Evolutionary conservation across 1,284 basidiomycete species (phyloP).

Genomic region (Rhodotorula sp.): DNA sequence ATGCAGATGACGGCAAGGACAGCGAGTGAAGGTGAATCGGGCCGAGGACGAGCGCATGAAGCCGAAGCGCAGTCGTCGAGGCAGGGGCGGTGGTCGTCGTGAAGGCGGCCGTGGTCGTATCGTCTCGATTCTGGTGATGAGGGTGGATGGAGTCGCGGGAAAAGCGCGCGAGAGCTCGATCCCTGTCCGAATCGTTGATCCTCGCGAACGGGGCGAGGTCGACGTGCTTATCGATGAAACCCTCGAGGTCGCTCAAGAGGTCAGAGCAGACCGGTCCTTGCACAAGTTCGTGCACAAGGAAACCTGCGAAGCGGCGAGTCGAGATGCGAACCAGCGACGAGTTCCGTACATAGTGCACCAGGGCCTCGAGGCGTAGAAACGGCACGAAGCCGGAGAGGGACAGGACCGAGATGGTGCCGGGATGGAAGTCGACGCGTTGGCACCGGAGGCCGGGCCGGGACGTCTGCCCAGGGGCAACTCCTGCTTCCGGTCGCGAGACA

Average conservation of each 20-base stretch:
- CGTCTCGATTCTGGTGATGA: background rate
- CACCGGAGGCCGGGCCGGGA: slow-evolving; percentile 6
- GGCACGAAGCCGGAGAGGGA: slow-evolving; percentile 13
- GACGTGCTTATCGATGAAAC: slow-evolving; percentile 20
- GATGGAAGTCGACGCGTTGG: slow-evolving; percentile 2
- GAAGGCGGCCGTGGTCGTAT: background rate
- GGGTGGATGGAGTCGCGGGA: background rate
- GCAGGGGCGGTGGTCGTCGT: background rate
- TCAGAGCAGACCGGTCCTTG: slow-evolving; percentile 24
- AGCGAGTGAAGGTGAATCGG: slow-evolving; percentile 10
- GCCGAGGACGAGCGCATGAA: slow-evolving; percentile 22
- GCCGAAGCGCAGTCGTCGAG: slow-evolving; percentile 8
- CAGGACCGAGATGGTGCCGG: slow-evolving; percentile 20
- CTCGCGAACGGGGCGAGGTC: slow-evolving; percentile 3
- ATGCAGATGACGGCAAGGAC: background rate
- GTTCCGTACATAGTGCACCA: slow-evolving; percentile 14
- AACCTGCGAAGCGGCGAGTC: slow-evolving; percentile 3
- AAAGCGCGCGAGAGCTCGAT: background rate
- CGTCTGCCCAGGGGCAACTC: background rate
- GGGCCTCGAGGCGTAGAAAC: slow-evolving; percentile 1
- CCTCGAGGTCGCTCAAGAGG: slow-evolving; percentile 9
- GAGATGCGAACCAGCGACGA: slow-evolving; percentile 8
- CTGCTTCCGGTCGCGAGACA: background rate
- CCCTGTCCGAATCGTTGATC: slow-evolving; percentile 18
- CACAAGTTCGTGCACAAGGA: slow-evolving; percentile 21